Conservation (phyloP, 2,329 filamentous ascomycete genomes). For the Colletotrichum cordylinicola region DNA sequence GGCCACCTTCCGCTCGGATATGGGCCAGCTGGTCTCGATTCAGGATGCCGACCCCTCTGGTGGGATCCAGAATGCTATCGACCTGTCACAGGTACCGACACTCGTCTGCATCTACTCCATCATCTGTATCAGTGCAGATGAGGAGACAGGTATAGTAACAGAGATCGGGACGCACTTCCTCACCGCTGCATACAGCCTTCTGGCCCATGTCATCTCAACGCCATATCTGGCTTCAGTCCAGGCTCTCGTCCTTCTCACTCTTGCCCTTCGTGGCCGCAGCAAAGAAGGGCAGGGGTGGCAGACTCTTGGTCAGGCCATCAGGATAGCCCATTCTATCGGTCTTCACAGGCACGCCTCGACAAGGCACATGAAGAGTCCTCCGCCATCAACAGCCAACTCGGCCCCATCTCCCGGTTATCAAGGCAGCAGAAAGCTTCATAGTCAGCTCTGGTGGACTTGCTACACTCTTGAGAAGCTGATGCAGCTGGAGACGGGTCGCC, state of each 20-base stretch:
- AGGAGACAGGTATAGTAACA: conserved; percentile 9
- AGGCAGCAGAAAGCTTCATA: conserved; percentile 47
- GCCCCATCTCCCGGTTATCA: not conserved
- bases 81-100: not conserved
- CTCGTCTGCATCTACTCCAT: conserved; percentile 23
- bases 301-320: conserved; percentile 27
- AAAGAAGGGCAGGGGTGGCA: conserved; percentile 32
- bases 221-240: conserved; percentile 27
- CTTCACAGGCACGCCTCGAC: conserved; percentile 24
- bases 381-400: not conserved
- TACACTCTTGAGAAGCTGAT: conserved; percentile 51
- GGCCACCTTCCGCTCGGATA: conserved; percentile 11
- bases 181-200: conserved; percentile 22
- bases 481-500: conserved; percentile 28
- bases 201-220: conserved; percentile 23
- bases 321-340: conserved; percentile 30
- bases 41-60: not conserved
- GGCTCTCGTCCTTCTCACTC: conserved; percentile 23
- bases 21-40: not conserved
- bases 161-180: conserved; percentile 20
- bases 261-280: conserved; percentile 21
- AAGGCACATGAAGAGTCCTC: not conserved
- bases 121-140: conserved; percentile 25
- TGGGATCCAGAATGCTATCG: not conserved
- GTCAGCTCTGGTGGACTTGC: conserved; percentile 58